Conservation (phyloP, 192 early-diverging fungal genomes). For the Coemansia sp. region DNA sequence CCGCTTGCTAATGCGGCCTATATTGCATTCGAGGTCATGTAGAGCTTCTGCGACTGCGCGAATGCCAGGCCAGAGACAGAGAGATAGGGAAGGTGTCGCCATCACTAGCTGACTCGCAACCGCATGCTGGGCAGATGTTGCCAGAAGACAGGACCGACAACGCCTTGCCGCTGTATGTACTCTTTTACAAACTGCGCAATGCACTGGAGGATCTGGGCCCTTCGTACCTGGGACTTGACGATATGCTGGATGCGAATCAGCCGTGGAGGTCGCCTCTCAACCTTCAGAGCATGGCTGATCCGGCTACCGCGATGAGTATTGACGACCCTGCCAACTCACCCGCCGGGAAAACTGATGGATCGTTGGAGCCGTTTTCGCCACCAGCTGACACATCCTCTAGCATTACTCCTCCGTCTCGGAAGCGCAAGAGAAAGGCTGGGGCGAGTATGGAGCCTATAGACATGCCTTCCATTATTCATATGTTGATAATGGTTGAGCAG, state of each 20-base stretch:
- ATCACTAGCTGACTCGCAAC: neutral
- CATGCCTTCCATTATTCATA: conserved; percentile 18
- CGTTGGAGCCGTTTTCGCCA: neutral
- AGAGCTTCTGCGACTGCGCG: conserved; percentile 26
- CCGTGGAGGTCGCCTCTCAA: conserved; percentile 46
- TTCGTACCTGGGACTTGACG: conserved; percentile 26
- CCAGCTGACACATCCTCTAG: neutral
- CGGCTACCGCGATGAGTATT: neutral
- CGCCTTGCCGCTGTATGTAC: conserved; percentile 14
- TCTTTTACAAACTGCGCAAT: conserved; percentile 26
- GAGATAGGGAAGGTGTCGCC: neutral
- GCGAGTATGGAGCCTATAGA: conserved; percentile 9
- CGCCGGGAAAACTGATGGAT: no score
- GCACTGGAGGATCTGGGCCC: conserved; percentile 16
- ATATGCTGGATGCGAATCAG: conserved; percentile 8
- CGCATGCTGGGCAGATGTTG: neutral
- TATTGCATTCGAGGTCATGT: neutral
- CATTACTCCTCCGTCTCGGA: neutral
- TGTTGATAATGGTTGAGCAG: conserved; percentile 38
- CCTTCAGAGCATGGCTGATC: conserved; percentile 16
- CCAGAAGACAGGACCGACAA: neutral
- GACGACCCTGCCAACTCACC: neutral
- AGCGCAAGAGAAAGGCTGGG: conserved; percentile 4
- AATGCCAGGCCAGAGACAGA: neutral
- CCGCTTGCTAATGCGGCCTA: neutral